phyloP scores from a whole-genome alignment of 768 basidiomycete genomes.

The Mycena rosella region DNA sequence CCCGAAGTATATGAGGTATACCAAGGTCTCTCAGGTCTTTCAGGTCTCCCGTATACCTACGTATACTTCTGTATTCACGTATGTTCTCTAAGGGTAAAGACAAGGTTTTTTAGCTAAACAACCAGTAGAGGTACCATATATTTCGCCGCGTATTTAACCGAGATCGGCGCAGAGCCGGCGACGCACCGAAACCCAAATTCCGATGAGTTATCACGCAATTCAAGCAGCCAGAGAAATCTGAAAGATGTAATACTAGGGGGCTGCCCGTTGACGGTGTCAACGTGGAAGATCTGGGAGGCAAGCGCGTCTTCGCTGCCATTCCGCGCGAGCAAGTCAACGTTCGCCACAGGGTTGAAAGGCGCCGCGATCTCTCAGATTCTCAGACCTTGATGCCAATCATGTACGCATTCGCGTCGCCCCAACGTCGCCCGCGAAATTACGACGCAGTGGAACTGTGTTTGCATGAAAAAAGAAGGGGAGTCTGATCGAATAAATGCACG shows the following conservation, averaged over 20 bases:
- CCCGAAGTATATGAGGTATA: too few relatives aligned
- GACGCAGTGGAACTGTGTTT: conserved; percentile 56
- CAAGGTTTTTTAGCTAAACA: too few relatives aligned
- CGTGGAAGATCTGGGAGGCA: conserved; percentile 44
- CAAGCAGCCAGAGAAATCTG: background rate
- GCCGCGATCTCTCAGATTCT: conserved; percentile 45
- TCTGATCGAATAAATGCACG: too few relatives aligned
- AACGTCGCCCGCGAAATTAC: conserved; percentile 35
- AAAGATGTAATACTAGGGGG: conserved; percentile 49
- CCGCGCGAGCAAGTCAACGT: conserved; percentile 57
- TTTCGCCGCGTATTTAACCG: conserved; percentile 28
- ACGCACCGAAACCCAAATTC: background rate
- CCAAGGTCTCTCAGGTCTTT: too few relatives aligned
- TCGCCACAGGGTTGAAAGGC: conserved; percentile 38
- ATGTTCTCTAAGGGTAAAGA: too few relatives aligned
- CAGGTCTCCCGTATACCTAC: too few relatives aligned
- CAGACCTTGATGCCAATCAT: conserved; percentile 38
- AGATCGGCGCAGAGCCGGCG: conserved; percentile 12
- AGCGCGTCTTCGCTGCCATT: conserved; percentile 49
- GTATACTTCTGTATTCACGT: too few relatives aligned
- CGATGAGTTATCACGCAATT: background rate
- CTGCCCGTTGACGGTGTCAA: conserved; percentile 32
- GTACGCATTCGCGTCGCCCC: conserved; percentile 8
- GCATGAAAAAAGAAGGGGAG: conserved; percentile 32
- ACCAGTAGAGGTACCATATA: conserved; percentile 25